These are phyloP conservation scores for Nyssa sinensis DNA, from an alignment of 148 eudicot genomes.

Conservation along the genomic window DNA sequence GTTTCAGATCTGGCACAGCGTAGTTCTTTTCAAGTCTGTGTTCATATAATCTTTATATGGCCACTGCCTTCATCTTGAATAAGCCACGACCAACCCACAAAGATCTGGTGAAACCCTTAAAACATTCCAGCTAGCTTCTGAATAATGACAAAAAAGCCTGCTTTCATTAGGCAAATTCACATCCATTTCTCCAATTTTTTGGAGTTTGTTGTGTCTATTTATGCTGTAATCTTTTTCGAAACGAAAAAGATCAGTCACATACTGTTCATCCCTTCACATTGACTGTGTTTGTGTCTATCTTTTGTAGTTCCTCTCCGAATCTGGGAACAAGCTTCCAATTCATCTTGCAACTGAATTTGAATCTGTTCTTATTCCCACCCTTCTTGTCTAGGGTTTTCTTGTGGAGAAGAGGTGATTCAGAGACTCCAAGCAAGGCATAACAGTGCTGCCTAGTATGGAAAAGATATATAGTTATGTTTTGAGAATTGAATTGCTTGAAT, in stretches of 20 bases:
- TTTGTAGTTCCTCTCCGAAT: not conserved
- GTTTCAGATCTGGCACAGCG: conserved; percentile 22
- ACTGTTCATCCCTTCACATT: conserved; percentile 10
- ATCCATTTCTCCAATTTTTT: conserved; percentile 28
- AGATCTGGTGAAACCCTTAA: conserved; percentile 20
- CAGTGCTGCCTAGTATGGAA: conserved; percentile 14
- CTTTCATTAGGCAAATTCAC: conserved; percentile 13
- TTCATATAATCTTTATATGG: conserved; percentile 43
- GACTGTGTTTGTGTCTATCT: conserved; percentile 5
- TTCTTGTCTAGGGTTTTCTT: conserved; percentile 29
- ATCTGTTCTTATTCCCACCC: conserved; percentile 21
- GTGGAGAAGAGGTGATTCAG: conserved; percentile 18
- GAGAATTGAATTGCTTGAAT: conserved; percentile 17
- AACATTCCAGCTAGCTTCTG: conserved; percentile 18
- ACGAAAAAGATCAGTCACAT: conserved; percentile 7
- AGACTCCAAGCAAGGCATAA: conserved; percentile 19
- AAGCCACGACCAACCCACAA: conserved; percentile 37
- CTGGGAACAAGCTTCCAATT: conserved; percentile 21
- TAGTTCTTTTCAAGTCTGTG: conserved; percentile 34
- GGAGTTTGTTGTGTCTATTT: conserved; percentile 32
- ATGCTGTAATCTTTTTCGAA: conserved; percentile 25
- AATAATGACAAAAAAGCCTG: conserved; percentile 29
- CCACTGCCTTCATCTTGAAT: conserved; percentile 30
- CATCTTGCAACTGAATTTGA: conserved; percentile 21
- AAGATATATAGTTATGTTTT: conserved; percentile 18